Conservation (phyloP, 140 eudicot genomes). For the Ambrosia hybrid region DNA sequence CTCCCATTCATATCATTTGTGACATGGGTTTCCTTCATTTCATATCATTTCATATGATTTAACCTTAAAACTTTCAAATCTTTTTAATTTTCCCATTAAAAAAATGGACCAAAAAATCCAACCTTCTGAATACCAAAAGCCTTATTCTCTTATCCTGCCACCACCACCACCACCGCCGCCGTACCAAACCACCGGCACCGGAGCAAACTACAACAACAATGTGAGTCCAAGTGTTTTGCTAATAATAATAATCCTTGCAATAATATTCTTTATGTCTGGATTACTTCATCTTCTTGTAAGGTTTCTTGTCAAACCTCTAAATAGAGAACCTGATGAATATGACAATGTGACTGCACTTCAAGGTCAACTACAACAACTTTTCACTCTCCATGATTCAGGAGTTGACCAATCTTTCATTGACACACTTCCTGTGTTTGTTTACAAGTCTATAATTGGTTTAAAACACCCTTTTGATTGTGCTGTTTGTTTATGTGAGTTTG, state of each 20-base stretch:
- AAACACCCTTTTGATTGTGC: slow-evolving; percentile 96
- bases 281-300: slow-evolving; percentile 84
- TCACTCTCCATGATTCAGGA: slow-evolving; percentile 82
- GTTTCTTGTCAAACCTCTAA: slow-evolving; percentile 48
- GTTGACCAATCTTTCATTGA: slow-evolving; percentile 91
- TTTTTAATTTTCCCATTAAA: slow-evolving; percentile 5
- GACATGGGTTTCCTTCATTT: slow-evolving; percentile 37
- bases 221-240: slow-evolving; percentile 76
- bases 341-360: slow-evolving; percentile 70
- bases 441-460: slow-evolving; percentile 74
- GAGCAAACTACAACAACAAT: slow-evolving; percentile 44
- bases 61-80: slow-evolving; percentile 24
- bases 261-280: slow-evolving; percentile 75
- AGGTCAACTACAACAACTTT: slow-evolving; percentile 85
- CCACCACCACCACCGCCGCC: slow-evolving; percentile 31
- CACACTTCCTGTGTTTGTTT: slow-evolving; percentile 71
- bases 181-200: slow-evolving; percentile 19
- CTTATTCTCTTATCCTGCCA: slow-evolving; percentile 32
- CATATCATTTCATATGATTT: slow-evolving; percentile 8
- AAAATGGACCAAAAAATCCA: slow-evolving; percentile 38
- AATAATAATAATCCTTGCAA: slow-evolving; percentile 71
- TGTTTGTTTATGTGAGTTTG: slow-evolving; percentile 90
- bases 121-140: slow-evolving; percentile 37
- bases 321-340: slow-evolving; percentile 72
- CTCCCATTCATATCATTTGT: slow-evolving; percentile 21